A percentile compares a stretch with the other conserved stretches of the same genome.
These are phyloP conservation scores for Comarum palustre DNA, from an alignment of 306 rosid species.

Conservation along the genomic window DNA sequence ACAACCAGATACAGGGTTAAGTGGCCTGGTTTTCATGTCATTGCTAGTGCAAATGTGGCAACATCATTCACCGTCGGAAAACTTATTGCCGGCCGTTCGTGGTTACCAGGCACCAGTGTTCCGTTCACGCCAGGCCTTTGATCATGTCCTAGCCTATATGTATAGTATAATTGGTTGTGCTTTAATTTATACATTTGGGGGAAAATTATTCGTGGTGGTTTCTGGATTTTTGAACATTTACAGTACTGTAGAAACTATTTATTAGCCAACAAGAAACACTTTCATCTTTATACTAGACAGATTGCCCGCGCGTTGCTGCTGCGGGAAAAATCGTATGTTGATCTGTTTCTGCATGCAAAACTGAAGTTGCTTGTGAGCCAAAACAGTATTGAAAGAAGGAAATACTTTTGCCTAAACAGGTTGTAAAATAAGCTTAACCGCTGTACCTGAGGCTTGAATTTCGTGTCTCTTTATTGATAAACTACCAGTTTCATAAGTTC, in stretches of 20 bases:
- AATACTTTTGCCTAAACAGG: too few species aligned
- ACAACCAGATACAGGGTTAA: slow-evolving; percentile 47
- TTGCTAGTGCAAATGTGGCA: slow-evolving; percentile 46
- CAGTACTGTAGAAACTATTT: background rate
- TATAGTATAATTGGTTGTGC: background rate
- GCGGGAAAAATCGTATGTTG: too few species aligned
- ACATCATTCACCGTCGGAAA: slow-evolving; percentile 45
- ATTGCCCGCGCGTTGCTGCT: too few species aligned
- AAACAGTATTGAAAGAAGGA: too few species aligned
- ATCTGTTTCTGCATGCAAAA: too few species aligned
- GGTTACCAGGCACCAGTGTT: slow-evolving; percentile 81
- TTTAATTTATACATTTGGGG: background rate
- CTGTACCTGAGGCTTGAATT: too few species aligned
- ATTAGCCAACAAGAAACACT: background rate
- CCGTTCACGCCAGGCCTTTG: slow-evolving; percentile 63
- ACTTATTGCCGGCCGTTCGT: slow-evolving; percentile 66
- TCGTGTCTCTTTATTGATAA: too few species aligned
- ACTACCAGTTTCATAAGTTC: too few species aligned
- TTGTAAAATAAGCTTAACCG: too few species aligned
- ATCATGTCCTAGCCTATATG: background rate
- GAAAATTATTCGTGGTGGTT: background rate
- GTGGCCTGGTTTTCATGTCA: slow-evolving; percentile 66
- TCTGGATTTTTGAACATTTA: slow-evolving; percentile 4
- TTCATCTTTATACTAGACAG: too few species aligned
- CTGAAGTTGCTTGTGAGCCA: too few species aligned